Conservation (phyloP, 495 filamentous ascomycete genomes). For the Talaromyces borbonicus region DNA sequence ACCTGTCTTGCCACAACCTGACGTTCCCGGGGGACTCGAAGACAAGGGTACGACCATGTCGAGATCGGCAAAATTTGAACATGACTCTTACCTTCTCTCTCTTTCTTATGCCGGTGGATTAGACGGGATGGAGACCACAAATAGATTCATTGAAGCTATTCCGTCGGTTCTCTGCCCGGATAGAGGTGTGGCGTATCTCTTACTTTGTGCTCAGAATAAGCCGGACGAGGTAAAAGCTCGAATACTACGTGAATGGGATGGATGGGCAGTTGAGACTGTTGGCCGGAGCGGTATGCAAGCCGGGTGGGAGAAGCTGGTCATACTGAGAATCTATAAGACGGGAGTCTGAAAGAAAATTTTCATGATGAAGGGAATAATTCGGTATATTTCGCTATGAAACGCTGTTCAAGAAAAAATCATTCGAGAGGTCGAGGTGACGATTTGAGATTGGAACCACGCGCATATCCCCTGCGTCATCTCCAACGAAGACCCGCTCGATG, state of each 20-base stretch:
- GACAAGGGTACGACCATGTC: constrained; percentile 11
- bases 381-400: background rate
- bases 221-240: constrained; percentile 63
- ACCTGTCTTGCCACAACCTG: constrained; percentile 36
- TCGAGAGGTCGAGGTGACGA: too few species aligned
- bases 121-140: constrained; percentile 90
- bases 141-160: constrained; percentile 60
- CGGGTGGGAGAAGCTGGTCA: constrained; percentile 85
- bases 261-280: constrained; percentile 70
- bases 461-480: too few species aligned
- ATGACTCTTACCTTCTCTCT: constrained; percentile 70
- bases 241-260: constrained; percentile 43
- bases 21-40: too few species aligned
- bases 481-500: too few species aligned
- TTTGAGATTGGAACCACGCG: too few species aligned
- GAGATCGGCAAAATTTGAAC: constrained; percentile 41
- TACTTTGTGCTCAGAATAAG: constrained; percentile 81
- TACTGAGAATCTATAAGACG: constrained; percentile 66
- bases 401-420: too few species aligned
- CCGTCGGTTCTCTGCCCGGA: constrained; percentile 46
- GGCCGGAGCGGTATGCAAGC: constrained; percentile 73
- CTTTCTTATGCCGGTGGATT: constrained; percentile 79
- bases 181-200: constrained; percentile 74
- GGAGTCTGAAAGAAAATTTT: background rate
- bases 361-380: background rate